A percentile compares a stretch with the other conserved stretches of the same genome.
Conservation (phyloP, 2,329 filamentous ascomycete genomes). For the Blumeria graminis region DNA sequence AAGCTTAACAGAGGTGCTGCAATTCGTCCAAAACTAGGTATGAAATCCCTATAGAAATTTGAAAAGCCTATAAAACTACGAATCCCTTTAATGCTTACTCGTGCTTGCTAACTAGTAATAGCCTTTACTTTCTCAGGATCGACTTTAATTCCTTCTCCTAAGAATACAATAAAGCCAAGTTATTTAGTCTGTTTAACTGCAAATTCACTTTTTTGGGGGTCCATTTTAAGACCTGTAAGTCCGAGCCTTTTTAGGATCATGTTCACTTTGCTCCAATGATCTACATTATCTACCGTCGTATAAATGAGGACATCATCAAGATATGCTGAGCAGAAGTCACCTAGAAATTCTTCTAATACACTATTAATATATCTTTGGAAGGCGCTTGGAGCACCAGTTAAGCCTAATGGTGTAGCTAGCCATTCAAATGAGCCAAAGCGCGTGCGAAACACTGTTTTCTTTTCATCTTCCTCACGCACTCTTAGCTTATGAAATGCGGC, state of each 20-base stretch:
- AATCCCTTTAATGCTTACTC: neutral
- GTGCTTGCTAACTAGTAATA: neutral
- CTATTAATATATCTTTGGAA: neutral
- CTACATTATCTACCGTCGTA: neutral
- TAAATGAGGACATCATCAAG: neutral
- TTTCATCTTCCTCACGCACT: neutral
- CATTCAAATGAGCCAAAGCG: neutral
- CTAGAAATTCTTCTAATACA: neutral
- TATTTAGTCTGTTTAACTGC: neutral
- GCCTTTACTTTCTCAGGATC: neutral
- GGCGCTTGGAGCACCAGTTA: neutral
- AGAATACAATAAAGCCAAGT: neutral
- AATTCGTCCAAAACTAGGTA: neutral
- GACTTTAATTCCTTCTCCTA: neutral
- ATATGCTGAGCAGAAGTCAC: neutral
- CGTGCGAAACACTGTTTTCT: neutral
- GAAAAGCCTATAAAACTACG: neutral
- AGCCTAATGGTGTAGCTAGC: neutral
- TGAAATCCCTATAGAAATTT: neutral
- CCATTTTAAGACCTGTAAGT: neutral
- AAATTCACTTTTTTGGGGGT: neutral
- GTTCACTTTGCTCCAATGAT: neutral
- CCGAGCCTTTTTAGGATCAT: neutral
- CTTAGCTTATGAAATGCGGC: slow-evolving; percentile 1
- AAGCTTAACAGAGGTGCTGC: neutral